Base-by-base conservation (phyloP, 140 eudicot species). In the Senecio squalidus region DNA sequence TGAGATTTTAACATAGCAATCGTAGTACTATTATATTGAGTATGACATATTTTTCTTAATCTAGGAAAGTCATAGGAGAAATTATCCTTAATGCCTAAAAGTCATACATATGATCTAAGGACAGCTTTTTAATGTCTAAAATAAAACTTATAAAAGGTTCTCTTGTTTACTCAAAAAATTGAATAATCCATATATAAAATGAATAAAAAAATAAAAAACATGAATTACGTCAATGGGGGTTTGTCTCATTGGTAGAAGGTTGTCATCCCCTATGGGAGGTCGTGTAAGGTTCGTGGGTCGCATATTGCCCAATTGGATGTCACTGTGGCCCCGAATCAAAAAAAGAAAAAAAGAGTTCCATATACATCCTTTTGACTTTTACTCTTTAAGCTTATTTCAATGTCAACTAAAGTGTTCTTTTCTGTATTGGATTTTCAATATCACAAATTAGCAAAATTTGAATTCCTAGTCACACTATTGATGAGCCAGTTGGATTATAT, bases 21-120 rank as follows among this genome's bases (percentile, higher is more conserved):
- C 18, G 25, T 9, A 34, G 51, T 13, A 14, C 24, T 22, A 17
- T 41, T 43, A 3, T 51, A 39, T 22, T 16, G 30, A 26, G 27
- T 11, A 26, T 20, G 20, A 45, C 63, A 54, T 3, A 36, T 6
- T 27, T 26, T 33, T 45, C 36, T 55, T n/a, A 20, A 43, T 25
- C 39, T 39, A 60, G 69, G 67, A 69, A 69, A 60, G 69, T 69
- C 69, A 60, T 55, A 28, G 65, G 63, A 66, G 51, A 57, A 45
- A 43, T 40, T 69, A 48, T 60, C 16, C 69, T 49, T 38, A 26
- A 34, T 48, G 61, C 29, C 54, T 69, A 20, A 38, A 60, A 69
- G 75, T 69, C 75, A 60, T 49, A 51, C 18, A 40, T 39, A 60
- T 69, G 75, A 69, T 69, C 55, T 50, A 60, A 60, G 62, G 62